Percentiles rank a stretch among this genome's conserved stretches.
phyloP scores from a whole-genome alignment of 495 filamentous ascomycete species.

The Podospora tetraspora region DNA sequence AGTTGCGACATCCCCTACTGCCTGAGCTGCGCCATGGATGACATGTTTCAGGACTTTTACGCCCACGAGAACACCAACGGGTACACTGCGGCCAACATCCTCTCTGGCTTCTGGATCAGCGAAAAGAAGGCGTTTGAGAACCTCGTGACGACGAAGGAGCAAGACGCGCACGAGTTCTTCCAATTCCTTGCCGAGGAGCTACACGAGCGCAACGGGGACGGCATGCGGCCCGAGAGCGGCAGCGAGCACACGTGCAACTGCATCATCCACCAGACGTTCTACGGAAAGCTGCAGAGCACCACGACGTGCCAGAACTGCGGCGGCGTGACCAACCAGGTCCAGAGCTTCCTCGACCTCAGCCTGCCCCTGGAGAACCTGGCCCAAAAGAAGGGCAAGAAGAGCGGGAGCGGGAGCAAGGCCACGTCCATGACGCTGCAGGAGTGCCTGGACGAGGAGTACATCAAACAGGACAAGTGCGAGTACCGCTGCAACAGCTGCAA shows the following conservation, averaged over 20 bases:
- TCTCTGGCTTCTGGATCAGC: conserved; percentile 73
- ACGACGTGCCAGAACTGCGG: conserved; percentile 81
- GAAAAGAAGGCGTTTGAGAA: conserved; percentile 56
- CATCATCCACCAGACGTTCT: conserved; percentile 84
- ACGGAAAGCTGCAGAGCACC: conserved; percentile 78
- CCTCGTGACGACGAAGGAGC: conserved; percentile 86
- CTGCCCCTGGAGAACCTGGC: conserved; percentile 65
- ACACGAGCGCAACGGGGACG: conserved; percentile 61
- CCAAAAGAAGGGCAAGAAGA: conserved; percentile 47
- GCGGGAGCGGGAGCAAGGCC: conserved; percentile 23
- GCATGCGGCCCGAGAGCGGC: conserved; percentile 46
- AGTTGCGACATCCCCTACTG: conserved; percentile 66
- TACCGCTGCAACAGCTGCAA: conserved; percentile 77
- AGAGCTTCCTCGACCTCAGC: conserved; percentile 82
- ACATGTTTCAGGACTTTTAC: conserved; percentile 89
- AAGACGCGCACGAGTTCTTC: conserved; percentile 94
- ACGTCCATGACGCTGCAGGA: conserved; percentile 58
- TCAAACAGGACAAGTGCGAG: conserved; percentile 67
- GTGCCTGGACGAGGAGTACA: conserved; percentile 77
- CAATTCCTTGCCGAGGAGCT: conserved; percentile 86
- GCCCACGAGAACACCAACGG: conserved; percentile 73
- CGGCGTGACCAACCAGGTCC: conserved; percentile 69
- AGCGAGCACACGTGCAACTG: conserved; percentile 68
- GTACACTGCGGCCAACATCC: conserved; percentile 75
- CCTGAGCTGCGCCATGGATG: conserved; percentile 80